Percentiles rank a stretch among this genome's conserved stretches.
Evolutionary conservation across 164 flowering plant genomes (phyloP).

Genomic region (Cinnamomum micranthum): DNA sequence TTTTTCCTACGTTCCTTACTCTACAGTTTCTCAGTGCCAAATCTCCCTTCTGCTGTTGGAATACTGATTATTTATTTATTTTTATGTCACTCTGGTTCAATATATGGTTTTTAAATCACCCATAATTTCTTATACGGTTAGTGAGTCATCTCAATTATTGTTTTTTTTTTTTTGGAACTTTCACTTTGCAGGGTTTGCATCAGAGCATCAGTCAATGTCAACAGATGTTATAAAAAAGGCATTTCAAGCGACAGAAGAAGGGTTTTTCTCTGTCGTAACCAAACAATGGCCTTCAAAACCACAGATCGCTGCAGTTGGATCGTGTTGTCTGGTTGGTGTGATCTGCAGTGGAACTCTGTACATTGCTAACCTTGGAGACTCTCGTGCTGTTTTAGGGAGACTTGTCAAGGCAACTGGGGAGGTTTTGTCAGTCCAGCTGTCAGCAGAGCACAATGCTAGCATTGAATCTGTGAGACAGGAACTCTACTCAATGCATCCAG

Average conservation of each 20-base stretch:
- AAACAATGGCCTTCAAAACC: conserved; percentile 64
- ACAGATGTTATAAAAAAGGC: conserved; percentile 65
- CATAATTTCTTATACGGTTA: background rate
- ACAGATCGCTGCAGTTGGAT: conserved; percentile 83
- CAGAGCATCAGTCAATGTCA: conserved; percentile 65
- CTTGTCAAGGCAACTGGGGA: conserved; percentile 61
- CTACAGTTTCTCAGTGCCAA: no score
- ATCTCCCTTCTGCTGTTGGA: no score
- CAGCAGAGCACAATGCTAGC: conserved; percentile 59
- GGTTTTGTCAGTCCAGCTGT: conserved; percentile 50
- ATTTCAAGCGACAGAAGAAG: conserved; percentile 81
- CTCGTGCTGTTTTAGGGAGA: conserved; percentile 77
- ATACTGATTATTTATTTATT: background rate
- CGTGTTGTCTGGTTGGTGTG: conserved; percentile 70
- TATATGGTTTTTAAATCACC: background rate
- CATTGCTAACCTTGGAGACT: conserved; percentile 72
- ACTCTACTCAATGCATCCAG: conserved; percentile 60
- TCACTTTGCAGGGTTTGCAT: conserved; percentile 41
- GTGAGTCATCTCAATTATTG: background rate
- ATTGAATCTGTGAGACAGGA: conserved; percentile 70
- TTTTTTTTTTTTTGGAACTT: background rate
- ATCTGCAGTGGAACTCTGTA: conserved; percentile 60
- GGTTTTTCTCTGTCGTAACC: conserved; percentile 57
- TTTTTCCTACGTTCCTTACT: no score
- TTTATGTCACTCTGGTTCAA: background rate